phyloP scores from a whole-genome alignment of 2,329 filamentous ascomycete species.

The Alternaria sp. region DNA sequence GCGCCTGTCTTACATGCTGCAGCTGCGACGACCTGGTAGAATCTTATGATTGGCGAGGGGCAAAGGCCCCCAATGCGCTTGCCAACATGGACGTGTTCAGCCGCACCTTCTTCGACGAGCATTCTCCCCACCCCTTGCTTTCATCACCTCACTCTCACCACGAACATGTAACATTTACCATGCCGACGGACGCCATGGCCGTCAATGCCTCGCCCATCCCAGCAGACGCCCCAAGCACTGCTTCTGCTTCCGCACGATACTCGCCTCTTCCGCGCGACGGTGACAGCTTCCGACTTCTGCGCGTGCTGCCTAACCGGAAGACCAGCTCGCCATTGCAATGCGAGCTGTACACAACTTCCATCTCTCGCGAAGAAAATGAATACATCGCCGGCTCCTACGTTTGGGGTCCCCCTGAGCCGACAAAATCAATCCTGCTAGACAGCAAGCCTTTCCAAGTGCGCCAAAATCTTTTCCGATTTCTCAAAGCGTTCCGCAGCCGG shows the following conservation, averaged over 20 bases:
- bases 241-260: neutral
- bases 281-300: neutral
- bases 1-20: too few species aligned
- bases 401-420: neutral
- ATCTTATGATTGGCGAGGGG: neutral
- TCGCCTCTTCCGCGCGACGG: neutral
- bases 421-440: neutral
- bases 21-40: too few species aligned
- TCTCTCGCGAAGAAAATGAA: neutral
- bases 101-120: too few species aligned
- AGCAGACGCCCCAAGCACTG: too few species aligned
- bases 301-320: neutral
- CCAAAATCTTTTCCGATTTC: neutral
- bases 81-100: neutral
- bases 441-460: neutral
- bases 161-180: neutral
- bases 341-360: neutral
- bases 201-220: neutral
- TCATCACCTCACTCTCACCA: neutral
- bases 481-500: neutral
- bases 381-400: neutral
- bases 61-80: neutral
- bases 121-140: too few species aligned
- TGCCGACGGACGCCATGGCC: neutral
- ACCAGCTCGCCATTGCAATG: neutral